Evolutionary conservation across 2,329 filamentous ascomycete species (phyloP).

Genomic region (Pestalotiopsis sp.): DNA sequence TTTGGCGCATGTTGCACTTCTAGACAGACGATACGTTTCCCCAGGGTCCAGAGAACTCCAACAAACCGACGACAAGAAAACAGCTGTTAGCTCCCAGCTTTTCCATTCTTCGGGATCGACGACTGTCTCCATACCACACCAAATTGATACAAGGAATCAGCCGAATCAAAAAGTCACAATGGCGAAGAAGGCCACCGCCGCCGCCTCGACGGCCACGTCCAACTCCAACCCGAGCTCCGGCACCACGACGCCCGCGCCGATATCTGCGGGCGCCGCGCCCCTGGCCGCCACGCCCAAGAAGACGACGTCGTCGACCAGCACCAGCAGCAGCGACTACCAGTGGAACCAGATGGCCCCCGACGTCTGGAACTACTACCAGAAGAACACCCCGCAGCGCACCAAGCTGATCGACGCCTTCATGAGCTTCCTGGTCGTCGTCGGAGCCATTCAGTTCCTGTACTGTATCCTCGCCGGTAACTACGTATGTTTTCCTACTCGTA

Average conservation of each 20-base stretch:
- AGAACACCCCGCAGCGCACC: slow-evolving; percentile 83
- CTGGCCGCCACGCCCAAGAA: slow-evolving; percentile 13
- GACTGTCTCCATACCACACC: not conserved
- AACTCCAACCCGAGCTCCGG: slow-evolving; percentile 16
- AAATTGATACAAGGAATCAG: not conserved
- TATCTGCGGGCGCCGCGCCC: slow-evolving; percentile 20
- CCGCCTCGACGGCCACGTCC: not conserved
- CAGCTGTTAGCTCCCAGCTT: not conserved
- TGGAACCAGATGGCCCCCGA: slow-evolving; percentile 66
- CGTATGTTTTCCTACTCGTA: slow-evolving; percentile 59
- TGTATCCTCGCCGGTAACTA: slow-evolving; percentile 92
- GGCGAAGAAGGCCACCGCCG: slow-evolving; percentile 6
- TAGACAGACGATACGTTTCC: not conserved
- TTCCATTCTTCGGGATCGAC: not conserved
- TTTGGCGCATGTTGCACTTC: slow-evolving; percentile 10
- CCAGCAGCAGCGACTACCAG: slow-evolving; percentile 25
- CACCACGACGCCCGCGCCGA: slow-evolving; percentile 19
- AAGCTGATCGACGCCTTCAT: slow-evolving; percentile 93
- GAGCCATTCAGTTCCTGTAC: slow-evolving; percentile 90
- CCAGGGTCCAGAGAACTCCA: slow-evolving; percentile 19
- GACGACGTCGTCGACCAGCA: slow-evolving; percentile 20
- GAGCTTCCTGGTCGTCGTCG: slow-evolving; percentile 82
- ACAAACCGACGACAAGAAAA: not conserved
- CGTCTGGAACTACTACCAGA: slow-evolving; percentile 77
- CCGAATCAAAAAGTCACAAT: not conserved